Base-by-base conservation (phyloP, 1,139 yeast species). In the Candida sojae region DNA sequence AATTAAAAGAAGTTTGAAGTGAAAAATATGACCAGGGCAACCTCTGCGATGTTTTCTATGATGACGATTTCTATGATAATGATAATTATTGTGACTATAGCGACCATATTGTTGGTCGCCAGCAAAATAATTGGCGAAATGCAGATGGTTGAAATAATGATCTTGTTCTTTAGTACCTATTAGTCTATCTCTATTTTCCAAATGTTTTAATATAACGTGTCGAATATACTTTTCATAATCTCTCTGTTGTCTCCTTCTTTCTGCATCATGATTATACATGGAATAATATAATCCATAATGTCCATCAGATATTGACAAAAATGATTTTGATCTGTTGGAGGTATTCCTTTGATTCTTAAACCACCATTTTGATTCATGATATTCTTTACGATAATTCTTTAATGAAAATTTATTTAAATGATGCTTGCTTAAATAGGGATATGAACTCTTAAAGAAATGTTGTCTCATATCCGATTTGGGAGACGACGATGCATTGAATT, bases 221-320 rank as follows among this genome's bases (percentile, higher is more conserved):
- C 42, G 37, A 11, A 49, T 49, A 36, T 55, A 53, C 11, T 47
- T 39, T 21, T 49, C 48, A 40, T 55, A 45, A 5, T 51, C 56
- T 32, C 34, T 43, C 46, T 54, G 52, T 33, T 37, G 50, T 34
- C 47, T 50, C 40, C 43, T 43, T 33, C 57, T 39, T 42, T 55
- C 56, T 8, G 54, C 39, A 48, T 75, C 80, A 43, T 68, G 71
- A 53, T 68, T 71, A 57, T 70, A 73, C 45, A 75, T 70, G 7
- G 77, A 66, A 51, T 65, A 75, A 56, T 75, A 75, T 39, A 75
- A 59, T 0, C 80, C 80, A 56, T 74, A 75, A 51, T 75, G 80
- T 12, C 80, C 80, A 34, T 61, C 55, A 43, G 68, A 71, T 12
- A 75, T 68, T 11, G 65, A 61, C 49, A 73, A 61, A 52, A 62